These are phyloP conservation scores for Myrmaecium sp. DNA, from an alignment of 2,329 filamentous ascomycete species.

Conservation along the genomic window DNA sequence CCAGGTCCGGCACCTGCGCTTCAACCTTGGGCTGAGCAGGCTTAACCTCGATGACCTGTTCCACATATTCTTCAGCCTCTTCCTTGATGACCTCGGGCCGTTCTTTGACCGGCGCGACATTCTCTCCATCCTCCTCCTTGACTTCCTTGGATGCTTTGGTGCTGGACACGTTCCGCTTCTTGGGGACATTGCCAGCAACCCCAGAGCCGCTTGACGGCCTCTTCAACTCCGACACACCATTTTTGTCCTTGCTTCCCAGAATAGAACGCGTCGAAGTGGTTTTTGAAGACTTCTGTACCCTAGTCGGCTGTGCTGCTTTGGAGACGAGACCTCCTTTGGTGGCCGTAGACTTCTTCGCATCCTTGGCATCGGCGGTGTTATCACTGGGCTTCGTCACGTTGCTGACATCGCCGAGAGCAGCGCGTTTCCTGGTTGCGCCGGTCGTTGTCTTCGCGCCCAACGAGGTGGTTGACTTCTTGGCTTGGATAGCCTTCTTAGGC, in stretches of 20 bases:
- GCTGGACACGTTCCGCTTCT: constrained; percentile 61
- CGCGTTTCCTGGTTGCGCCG: constrained; percentile 48
- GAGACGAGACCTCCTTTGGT: constrained; percentile 50
- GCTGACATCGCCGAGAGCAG: constrained; percentile 83
- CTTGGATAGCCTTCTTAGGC: constrained; percentile 30
- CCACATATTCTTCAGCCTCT: constrained; percentile 10
- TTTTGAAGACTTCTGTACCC: constrained; percentile 55
- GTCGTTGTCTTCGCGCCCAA: constrained; percentile 19
- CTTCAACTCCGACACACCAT: constrained; percentile 46
- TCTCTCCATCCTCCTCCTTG: constrained; percentile 43
- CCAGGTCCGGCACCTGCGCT: constrained; percentile 38
- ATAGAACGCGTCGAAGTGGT: constrained; percentile 44
- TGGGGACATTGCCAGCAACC: constrained; percentile 43
- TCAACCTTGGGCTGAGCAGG: constrained; percentile 14
- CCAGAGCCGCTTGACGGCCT: constrained; percentile 57
- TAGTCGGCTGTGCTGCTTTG: constrained; percentile 63
- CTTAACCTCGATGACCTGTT: constrained; percentile 17
- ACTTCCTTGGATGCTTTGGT: constrained; percentile 34
- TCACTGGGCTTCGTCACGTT: constrained; percentile 81
- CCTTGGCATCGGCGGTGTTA: constrained; percentile 21
- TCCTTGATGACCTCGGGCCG: constrained; percentile 6
- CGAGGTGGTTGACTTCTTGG: constrained; percentile 26
- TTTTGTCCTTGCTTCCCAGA: constrained; percentile 55
- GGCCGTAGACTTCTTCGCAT: constrained; percentile 55
- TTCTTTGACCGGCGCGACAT: constrained; percentile 42